A percentile compares a stretch with the other conserved stretches of the same genome.
These are phyloP conservation scores for Anthracocystis setariae DNA, from an alignment of 1,284 basidiomycete genomes.

Conservation along the genomic window DNA sequence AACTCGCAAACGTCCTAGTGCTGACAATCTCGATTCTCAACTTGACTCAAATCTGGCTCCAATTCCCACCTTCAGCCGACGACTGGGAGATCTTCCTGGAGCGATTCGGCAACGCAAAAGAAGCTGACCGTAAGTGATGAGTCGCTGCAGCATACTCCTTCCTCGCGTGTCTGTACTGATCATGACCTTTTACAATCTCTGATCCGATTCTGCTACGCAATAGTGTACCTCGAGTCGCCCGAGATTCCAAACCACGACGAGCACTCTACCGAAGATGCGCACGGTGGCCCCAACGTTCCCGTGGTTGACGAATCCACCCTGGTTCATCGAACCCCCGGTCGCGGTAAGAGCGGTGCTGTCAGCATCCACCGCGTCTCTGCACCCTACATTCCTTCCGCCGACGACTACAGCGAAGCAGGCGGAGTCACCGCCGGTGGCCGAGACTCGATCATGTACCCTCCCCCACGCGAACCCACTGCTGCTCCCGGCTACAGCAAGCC, in stretches of 20 bases:
- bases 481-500: constrained; percentile 59
- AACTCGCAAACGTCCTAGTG: background rate
- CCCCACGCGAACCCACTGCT: constrained; percentile 56
- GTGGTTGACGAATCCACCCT: constrained; percentile 64
- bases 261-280: constrained; percentile 34
- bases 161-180: too few species aligned
- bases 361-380: constrained; percentile 64
- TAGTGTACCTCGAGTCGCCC: constrained; percentile 63
- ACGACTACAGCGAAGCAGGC: constrained; percentile 64
- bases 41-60: background rate
- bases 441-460: constrained; percentile 67
- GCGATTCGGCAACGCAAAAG: constrained; percentile 56
- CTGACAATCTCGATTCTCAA: background rate
- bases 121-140: constrained; percentile 59
- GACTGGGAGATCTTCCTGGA: constrained; percentile 67
- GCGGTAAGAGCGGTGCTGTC: constrained; percentile 62
- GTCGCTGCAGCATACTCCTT: background rate
- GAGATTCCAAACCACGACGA: constrained; percentile 55
- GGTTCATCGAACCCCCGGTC: constrained; percentile 64
- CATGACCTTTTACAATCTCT: background rate
- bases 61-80: constrained; percentile 39
- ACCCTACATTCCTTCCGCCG: constrained; percentile 56
- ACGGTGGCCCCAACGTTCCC: constrained; percentile 60
- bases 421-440: constrained; percentile 64
- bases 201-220: background rate